Conservation (phyloP, 345 rosid genomes). For the Gossypium arboreum region DNA sequence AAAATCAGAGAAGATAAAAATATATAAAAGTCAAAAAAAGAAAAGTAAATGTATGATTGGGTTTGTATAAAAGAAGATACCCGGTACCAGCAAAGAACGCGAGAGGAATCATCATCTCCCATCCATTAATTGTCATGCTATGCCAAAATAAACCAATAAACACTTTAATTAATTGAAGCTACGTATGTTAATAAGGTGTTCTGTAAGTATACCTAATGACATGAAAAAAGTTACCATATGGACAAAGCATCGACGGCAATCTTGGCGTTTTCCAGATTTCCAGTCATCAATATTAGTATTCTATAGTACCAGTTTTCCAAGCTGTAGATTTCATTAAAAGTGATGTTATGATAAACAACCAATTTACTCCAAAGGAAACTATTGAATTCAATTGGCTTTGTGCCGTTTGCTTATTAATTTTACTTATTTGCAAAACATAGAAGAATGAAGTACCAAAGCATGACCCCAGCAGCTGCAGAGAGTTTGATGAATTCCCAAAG, state of each 20-base stretch:
- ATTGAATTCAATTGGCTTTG: no score
- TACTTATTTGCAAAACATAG: no score
- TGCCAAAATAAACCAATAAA: constrained; percentile 16
- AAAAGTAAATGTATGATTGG: no score
- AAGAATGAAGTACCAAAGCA: constrained; percentile 50
- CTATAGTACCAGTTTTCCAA: constrained; percentile 87
- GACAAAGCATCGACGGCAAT: constrained; percentile 77
- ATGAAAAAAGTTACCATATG: constrained; percentile 46
- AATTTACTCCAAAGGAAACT: no score
- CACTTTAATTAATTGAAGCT: no score
- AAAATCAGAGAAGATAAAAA: not conserved
- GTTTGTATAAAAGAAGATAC: constrained; percentile 27
- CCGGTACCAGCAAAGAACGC: constrained; percentile 83
- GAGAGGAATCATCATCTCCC: constrained; percentile 89
- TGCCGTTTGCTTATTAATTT: no score
- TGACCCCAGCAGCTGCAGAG: constrained; percentile 73
- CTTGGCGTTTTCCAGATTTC: constrained; percentile 64
- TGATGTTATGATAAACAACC: no score
- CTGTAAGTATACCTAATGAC: no score
- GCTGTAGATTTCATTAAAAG: constrained; percentile 31
- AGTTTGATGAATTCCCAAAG: constrained; percentile 72
- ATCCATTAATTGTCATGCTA: constrained; percentile 78
- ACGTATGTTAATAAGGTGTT: no score
- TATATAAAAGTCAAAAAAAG: no score
- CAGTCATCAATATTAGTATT: constrained; percentile 74